These are phyloP conservation scores for Hyphopichia fennica DNA, from an alignment of 1,139 yeast genomes.

Conservation along the genomic window DNA sequence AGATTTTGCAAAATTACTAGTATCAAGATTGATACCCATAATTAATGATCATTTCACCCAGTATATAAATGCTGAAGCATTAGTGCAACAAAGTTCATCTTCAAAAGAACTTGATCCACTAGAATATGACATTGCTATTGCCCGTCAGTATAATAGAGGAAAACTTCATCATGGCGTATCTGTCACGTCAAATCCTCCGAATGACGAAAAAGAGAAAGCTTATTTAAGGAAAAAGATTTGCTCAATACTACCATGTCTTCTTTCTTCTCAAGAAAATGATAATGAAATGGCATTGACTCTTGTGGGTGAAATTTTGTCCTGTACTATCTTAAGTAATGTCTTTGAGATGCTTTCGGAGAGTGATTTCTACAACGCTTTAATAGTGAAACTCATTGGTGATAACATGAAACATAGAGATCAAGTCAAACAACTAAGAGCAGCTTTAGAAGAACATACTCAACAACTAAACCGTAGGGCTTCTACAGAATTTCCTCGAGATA, in stretches of 20 bases:
- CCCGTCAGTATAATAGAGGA: constrained; percentile 58
- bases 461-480: constrained; percentile 2
- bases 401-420: constrained; percentile 73
- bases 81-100: constrained; percentile 18
- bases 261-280: constrained; percentile 49
- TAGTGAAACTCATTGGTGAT: constrained; percentile 62
- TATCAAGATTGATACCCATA: constrained; percentile 61
- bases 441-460: constrained; percentile 63
- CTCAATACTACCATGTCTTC: constrained; percentile 48
- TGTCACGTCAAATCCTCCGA: constrained; percentile 33
- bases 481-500: neutral
- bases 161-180: constrained; percentile 64
- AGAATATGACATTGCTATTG: constrained; percentile 57
- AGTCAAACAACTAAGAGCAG: constrained; percentile 70
- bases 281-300: constrained; percentile 53
- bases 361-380: constrained; percentile 71
- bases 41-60: constrained; percentile 63
- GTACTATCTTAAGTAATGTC: constrained; percentile 47
- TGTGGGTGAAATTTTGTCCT: constrained; percentile 63
- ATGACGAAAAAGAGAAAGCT: constrained; percentile 49
- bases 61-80: constrained; percentile 55
- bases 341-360: constrained; percentile 64
- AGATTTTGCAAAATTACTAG: constrained; percentile 60
- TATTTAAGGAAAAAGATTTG: constrained; percentile 49
- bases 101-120: constrained; percentile 29